A percentile compares a stretch with the other conserved stretches of the same genome.
These are phyloP conservation scores for Picea mariana DNA, from an alignment of 83 land plant genomes.

Conservation along the genomic window DNA sequence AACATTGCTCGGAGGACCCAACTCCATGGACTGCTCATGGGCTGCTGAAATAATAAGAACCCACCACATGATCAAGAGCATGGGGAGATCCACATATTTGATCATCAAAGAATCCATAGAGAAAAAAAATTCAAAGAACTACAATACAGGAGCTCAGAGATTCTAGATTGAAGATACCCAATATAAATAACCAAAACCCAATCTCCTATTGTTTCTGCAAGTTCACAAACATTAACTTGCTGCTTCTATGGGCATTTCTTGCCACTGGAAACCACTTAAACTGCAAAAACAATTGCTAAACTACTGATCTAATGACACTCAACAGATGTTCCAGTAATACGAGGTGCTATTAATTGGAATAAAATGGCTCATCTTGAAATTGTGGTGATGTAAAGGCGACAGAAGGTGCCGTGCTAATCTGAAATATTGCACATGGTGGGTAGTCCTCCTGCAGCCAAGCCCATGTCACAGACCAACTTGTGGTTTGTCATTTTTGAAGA, in stretches of 20 bases:
- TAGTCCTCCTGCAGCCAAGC: not conserved
- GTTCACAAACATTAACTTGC: not conserved
- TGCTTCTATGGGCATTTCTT: not conserved
- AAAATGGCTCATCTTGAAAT: not conserved
- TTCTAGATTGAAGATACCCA: not conserved
- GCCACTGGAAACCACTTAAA: not conserved
- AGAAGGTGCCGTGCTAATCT: not conserved
- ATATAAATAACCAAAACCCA: not conserved
- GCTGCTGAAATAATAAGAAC: not conserved
- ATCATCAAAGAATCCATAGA: slow-evolving; percentile 1
- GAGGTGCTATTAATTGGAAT: not conserved
- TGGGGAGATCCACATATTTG: not conserved
- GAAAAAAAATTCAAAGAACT: not conserved
- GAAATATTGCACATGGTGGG: not conserved
- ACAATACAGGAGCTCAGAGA: not conserved
- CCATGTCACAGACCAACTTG: not conserved
- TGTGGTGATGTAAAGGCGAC: not conserved
- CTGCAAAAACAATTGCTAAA: not conserved
- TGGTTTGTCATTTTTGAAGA: not conserved
- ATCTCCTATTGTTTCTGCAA: not conserved
- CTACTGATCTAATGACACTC: not conserved
- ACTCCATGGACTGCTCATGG: not conserved
- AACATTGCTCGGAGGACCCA: slow-evolving; percentile 15
- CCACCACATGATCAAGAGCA: not conserved
- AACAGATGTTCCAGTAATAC: not conserved